phyloP scores from a whole-genome alignment of 1,139 yeast genomes.

The Candida sanyaensis region DNA sequence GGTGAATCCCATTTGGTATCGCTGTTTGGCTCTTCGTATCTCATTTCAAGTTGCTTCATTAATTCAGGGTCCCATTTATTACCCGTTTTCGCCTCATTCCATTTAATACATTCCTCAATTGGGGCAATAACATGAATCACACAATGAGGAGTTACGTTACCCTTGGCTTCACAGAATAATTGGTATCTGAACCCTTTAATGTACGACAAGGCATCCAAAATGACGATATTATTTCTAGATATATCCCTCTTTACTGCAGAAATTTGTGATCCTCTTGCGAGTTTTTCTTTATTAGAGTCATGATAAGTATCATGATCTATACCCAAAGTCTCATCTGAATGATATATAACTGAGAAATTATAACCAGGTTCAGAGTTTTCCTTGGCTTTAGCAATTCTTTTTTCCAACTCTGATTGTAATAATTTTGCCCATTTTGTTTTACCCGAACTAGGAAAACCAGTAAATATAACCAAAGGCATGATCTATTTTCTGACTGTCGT shows the following conservation, averaged over 20 bases:
- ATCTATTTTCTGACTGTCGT: background rate
- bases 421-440: slow-evolving; percentile 73
- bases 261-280: slow-evolving; percentile 81
- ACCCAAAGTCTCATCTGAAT: slow-evolving; percentile 78
- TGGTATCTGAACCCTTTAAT: slow-evolving; percentile 97
- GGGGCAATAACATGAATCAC: slow-evolving; percentile 80
- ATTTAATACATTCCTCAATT: slow-evolving; percentile 55
- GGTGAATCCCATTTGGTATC: slow-evolving; percentile 95
- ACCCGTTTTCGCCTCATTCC: slow-evolving; percentile 45
- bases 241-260: slow-evolving; percentile 87
- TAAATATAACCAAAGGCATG: slow-evolving; percentile 84
- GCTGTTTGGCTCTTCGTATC: slow-evolving; percentile 93
- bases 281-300: slow-evolving; percentile 74
- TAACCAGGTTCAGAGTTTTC: slow-evolving; percentile 46
- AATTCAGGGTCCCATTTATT: slow-evolving; percentile 69
- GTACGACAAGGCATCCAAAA: slow-evolving; percentile 83
- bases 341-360: slow-evolving; percentile 62
- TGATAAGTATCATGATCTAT: slow-evolving; percentile 67
- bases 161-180: slow-evolving; percentile 89
- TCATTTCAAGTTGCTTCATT: slow-evolving; percentile 68
- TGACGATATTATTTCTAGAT: slow-evolving; percentile 67
- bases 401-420: slow-evolving; percentile 49
- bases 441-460: slow-evolving; percentile 88
- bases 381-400: slow-evolving; percentile 43
- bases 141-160: slow-evolving; percentile 78